These are phyloP conservation scores for Millerago galiae DNA, from an alignment of 805 yeast species.

Conservation along the genomic window DNA sequence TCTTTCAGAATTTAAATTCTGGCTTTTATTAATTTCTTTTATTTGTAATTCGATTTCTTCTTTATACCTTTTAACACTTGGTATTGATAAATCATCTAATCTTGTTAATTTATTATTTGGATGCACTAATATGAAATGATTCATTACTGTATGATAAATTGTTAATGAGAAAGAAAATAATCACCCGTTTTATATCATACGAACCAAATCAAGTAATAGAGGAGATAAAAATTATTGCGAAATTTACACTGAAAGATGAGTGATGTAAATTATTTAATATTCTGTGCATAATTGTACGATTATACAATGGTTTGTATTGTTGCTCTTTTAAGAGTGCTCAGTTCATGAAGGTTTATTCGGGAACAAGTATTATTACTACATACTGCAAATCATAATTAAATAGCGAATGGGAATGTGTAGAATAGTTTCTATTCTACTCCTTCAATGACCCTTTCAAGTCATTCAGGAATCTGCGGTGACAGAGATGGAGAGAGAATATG, in stretches of 20 bases:
- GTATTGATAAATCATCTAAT: constrained; percentile 19
- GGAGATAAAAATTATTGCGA: neutral
- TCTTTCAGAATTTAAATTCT: neutral
- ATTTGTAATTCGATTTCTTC: constrained; percentile 10
- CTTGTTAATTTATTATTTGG: constrained; percentile 21
- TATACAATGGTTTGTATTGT: no score
- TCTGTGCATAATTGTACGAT: no score
- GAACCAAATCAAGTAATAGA: neutral
- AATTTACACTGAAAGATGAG: neutral
- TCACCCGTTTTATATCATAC: neutral
- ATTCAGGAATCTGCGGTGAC: no score
- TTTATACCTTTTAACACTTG: constrained; percentile 14
- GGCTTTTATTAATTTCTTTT: constrained; percentile 1
- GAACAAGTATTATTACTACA: no score
- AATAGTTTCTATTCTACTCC: no score
- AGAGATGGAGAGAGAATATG: no score
- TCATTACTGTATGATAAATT: neutral
- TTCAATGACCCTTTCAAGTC: no score
- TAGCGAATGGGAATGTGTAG: no score
- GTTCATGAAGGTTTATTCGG: no score
- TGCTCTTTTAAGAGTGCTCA: no score
- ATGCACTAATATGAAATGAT: constrained; percentile 13
- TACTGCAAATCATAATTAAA: no score
- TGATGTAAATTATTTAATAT: neutral
- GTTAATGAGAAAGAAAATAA: neutral